Evolutionary conservation across 805 yeast genomes (phyloP).

Genomic region (Vanderwaltozyma verrucispora): DNA sequence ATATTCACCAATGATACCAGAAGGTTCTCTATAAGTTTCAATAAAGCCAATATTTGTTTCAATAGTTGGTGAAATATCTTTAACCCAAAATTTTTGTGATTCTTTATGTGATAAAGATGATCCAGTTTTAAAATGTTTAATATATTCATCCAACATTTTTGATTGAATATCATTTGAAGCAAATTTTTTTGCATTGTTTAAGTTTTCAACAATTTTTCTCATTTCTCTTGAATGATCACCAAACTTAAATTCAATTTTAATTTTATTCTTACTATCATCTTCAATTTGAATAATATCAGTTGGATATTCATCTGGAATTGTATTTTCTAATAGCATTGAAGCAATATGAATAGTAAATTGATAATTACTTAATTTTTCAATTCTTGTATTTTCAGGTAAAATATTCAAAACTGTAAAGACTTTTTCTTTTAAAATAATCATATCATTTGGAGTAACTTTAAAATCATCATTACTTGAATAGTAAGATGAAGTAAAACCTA

Average conservation of each 20-base stretch:
- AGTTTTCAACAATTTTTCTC: conserved; percentile 41
- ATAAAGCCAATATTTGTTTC: conserved; percentile 84
- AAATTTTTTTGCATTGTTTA: conserved; percentile 45
- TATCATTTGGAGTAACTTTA: conserved; percentile 42
- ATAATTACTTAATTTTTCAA: conserved; percentile 41
- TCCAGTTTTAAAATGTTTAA: conserved; percentile 66
- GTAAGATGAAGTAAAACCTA: conserved; percentile 67
- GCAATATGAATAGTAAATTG: conserved; percentile 59
- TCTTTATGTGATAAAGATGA: conserved; percentile 77
- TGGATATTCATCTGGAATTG: conserved; percentile 41
- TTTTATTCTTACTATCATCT: too few species aligned
- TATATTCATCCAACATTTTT: conserved; percentile 55
- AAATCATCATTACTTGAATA: conserved; percentile 47
- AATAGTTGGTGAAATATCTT: conserved; percentile 68
- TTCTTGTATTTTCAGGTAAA: conserved; percentile 63
- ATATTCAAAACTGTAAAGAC: conserved; percentile 28
- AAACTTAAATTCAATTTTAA: conserved; percentile 43
- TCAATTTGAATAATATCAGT: conserved; percentile 30
- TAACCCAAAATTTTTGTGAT: conserved; percentile 81
- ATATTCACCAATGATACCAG: conserved; percentile 91
- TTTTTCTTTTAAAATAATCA: conserved; percentile 48
- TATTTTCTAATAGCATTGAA: conserved; percentile 42
- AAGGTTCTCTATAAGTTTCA: conserved; percentile 87
- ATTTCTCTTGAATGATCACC: conserved; percentile 75
- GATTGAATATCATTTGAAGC: conserved; percentile 68